Conservation (phyloP, 148 eudicot genomes). For the Limonium bicolor region DNA sequence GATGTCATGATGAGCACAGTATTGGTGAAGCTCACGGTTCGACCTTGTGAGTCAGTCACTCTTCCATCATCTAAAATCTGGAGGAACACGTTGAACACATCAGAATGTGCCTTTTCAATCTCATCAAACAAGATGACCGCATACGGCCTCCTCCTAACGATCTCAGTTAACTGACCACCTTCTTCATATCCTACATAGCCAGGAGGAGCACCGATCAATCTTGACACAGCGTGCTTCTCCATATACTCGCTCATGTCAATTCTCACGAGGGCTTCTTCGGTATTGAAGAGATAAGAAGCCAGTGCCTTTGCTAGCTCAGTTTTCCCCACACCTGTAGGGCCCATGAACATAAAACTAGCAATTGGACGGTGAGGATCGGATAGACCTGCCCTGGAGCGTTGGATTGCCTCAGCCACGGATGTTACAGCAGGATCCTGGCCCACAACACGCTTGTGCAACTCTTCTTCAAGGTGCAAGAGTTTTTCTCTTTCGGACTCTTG, state of each 20-base stretch:
- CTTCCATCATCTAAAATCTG: constrained; percentile 90
- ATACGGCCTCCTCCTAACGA: constrained; percentile 76
- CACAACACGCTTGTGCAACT: constrained; percentile 78
- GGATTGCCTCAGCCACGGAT: constrained; percentile 92
- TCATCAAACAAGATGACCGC: constrained; percentile 82
- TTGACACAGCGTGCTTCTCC: constrained; percentile 82
- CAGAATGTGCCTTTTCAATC: constrained; percentile 82
- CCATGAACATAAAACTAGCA: constrained; percentile 97
- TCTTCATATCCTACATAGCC: constrained; percentile 92
- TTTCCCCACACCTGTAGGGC: constrained; percentile 95
- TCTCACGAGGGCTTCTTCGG: constrained; percentile 83
- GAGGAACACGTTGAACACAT: constrained; percentile 79
- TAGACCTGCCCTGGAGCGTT: constrained; percentile 93
- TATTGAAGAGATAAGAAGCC: constrained; percentile 73
- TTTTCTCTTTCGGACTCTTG: constrained; percentile 88
- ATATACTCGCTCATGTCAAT: constrained; percentile 96
- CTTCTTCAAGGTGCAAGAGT: constrained; percentile 71
- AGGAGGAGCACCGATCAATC: constrained; percentile 82
- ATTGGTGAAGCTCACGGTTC: constrained; percentile 87
- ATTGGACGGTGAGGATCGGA: constrained; percentile 89
- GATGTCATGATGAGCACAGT: constrained; percentile 91
- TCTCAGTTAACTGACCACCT: constrained; percentile 82
- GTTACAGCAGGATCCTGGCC: constrained; percentile 90
- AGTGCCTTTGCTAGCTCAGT: constrained; percentile 86
- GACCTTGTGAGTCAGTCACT: constrained; percentile 90